phyloP scores from a whole-genome alignment of 2,329 filamentous ascomycete genomes.

The Fusarium sp. region DNA sequence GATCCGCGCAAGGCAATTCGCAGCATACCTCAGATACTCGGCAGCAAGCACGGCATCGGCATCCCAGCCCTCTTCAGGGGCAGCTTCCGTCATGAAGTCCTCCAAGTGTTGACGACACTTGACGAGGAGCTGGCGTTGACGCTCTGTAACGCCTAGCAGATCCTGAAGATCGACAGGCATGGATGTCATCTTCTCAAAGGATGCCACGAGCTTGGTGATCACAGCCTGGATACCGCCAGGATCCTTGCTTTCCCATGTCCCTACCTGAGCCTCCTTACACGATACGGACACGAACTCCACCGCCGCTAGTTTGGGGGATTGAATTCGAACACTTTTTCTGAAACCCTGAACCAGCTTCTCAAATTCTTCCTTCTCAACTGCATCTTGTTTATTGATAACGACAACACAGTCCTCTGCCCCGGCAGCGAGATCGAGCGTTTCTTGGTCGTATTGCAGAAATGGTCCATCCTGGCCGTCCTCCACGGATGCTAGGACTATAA shows the following conservation, averaged over 20 bases:
- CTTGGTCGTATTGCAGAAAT: slow-evolving; percentile 60
- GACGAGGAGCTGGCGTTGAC: slow-evolving; percentile 82
- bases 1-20: slow-evolving; percentile 81
- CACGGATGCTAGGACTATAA: slow-evolving; percentile 81
- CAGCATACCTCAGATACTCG: slow-evolving; percentile 84
- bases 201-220: slow-evolving; percentile 69
- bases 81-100: slow-evolving; percentile 72
- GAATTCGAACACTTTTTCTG: slow-evolving; percentile 24
- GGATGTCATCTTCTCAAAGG: slow-evolving; percentile 75
- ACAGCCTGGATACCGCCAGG: slow-evolving; percentile 74
- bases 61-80: slow-evolving; percentile 53
- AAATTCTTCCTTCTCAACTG: slow-evolving; percentile 49
- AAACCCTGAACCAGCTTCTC: slow-evolving; percentile 53
- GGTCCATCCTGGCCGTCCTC: slow-evolving; percentile 56
- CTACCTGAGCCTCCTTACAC: slow-evolving; percentile 67
- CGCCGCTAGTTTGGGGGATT: slow-evolving; percentile 39
- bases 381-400: slow-evolving; percentile 70
- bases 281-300: slow-evolving; percentile 66
- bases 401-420: slow-evolving; percentile 59
- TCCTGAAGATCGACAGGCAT: slow-evolving; percentile 79
- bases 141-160: slow-evolving; percentile 87
- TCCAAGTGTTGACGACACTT: slow-evolving; percentile 76
- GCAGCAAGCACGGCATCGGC: slow-evolving; percentile 89
- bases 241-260: slow-evolving; percentile 48
- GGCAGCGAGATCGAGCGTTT: slow-evolving; percentile 63